phyloP scores from a whole-genome alignment of 164 flowering plant species.

The Piper betle region DNA sequence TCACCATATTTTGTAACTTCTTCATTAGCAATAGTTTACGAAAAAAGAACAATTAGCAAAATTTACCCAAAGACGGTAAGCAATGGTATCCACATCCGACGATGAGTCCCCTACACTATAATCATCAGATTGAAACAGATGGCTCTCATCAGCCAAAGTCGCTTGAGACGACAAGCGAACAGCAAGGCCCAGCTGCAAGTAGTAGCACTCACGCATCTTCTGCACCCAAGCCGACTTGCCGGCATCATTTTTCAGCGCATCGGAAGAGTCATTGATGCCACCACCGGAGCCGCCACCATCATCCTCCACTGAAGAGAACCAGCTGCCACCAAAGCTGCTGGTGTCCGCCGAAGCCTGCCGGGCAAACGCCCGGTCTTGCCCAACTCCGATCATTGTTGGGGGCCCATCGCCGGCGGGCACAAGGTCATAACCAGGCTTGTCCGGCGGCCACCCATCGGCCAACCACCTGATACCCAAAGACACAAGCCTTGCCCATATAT shows the following conservation, averaged over 20 bases:
- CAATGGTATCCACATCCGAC: constrained; percentile 41
- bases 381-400: constrained; percentile 10
- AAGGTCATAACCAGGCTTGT: constrained; percentile 11
- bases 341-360: constrained; percentile 48
- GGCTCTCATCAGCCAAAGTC: constrained; percentile 27
- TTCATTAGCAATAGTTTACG: too few relatives aligned
- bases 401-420: constrained; percentile 15
- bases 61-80: constrained; percentile 82
- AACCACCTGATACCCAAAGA: constrained; percentile 32
- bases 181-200: constrained; percentile 59
- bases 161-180: constrained; percentile 48
- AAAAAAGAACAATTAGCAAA: neutral
- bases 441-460: constrained; percentile 14
- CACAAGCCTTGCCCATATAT: constrained; percentile 22
- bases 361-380: constrained; percentile 16
- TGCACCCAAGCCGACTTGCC: constrained; percentile 23
- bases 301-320: constrained; percentile 37
- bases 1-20: too few relatives aligned
- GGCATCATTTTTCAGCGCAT: constrained; percentile 7
- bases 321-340: constrained; percentile 59
- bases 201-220: constrained; percentile 49
- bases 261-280: constrained; percentile 21
- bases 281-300: constrained; percentile 29
- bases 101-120: constrained; percentile 8
- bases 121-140: constrained; percentile 17